Evolutionary conservation across 169 alveolate genomes (phyloP).

Genomic region (Plasmodium vivax): DNA sequence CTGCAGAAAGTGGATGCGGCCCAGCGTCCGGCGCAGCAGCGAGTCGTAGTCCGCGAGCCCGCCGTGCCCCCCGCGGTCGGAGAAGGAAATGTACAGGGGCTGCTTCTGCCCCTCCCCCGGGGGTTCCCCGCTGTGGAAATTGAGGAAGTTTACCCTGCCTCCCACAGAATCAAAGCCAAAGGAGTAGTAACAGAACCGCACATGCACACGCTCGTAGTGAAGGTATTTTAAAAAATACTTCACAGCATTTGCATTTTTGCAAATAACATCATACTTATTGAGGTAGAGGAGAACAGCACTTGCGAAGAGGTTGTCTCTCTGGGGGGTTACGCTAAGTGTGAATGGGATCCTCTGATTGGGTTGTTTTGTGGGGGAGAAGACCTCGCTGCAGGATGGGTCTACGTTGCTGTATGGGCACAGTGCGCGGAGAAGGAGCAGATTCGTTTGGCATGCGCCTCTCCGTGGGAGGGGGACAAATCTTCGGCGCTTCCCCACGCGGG

Average conservation of each 20-base stretch:
- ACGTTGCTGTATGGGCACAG: conserved; percentile 49
- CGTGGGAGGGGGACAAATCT: neutral
- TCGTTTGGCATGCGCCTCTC: neutral
- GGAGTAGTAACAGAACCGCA: neutral
- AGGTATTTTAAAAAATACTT: conserved; percentile 34
- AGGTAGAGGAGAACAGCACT: conserved; percentile 8
- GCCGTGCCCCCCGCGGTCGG: conserved; percentile 41
- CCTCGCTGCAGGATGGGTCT: conserved; percentile 14
- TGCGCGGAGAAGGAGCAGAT: conserved; percentile 2
- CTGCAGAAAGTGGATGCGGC: conserved; percentile 11
- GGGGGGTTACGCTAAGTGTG: neutral
- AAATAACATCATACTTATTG: conserved; percentile 34
- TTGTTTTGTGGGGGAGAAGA: neutral
- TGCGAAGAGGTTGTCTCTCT: neutral
- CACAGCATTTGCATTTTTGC: conserved; percentile 42
- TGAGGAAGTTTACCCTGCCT: conserved; percentile 9
- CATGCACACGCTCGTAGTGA: neutral
- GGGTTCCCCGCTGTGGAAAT: neutral
- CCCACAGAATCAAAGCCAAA: neutral
- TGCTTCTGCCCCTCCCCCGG: neutral
- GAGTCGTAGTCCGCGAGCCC: conserved; percentile 11
- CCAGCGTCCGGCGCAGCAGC: neutral
- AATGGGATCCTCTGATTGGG: neutral
- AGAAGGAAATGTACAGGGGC: conserved; percentile 27
- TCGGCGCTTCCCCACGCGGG: neutral